phyloP scores from a whole-genome alignment of 2,329 filamentous ascomycete genomes.

The Diaporthe amygdali region DNA sequence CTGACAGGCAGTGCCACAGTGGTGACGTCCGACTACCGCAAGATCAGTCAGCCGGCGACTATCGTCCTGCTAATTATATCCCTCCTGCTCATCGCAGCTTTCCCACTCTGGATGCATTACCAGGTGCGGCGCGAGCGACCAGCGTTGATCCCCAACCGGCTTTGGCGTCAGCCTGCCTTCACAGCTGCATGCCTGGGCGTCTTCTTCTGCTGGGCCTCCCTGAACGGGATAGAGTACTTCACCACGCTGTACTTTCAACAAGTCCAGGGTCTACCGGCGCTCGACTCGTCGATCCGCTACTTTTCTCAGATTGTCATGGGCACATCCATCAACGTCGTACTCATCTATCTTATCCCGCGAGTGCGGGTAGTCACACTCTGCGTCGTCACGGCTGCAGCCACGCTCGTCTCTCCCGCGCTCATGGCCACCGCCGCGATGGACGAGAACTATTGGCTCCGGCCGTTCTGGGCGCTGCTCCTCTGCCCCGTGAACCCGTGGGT shows the following conservation, averaged over 20 bases:
- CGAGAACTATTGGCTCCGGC: conserved; percentile 56
- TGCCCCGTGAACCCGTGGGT: conserved; percentile 52
- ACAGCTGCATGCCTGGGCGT: conserved; percentile 58
- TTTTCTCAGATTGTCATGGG: conserved; percentile 42
- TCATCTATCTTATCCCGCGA: conserved; percentile 45
- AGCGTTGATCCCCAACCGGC: conserved; percentile 63
- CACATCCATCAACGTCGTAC: conserved; percentile 29
- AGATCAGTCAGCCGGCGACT: conserved; percentile 45
- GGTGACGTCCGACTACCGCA: conserved; percentile 42
- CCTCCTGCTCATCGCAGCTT: conserved; percentile 49
- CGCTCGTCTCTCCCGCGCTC: conserved; percentile 52
- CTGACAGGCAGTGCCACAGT: conserved; percentile 21
- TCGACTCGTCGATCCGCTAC: conserved; percentile 53
- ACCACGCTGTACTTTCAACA: conserved; percentile 56
- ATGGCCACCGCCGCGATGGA: conserved; percentile 57
- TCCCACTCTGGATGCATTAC: conserved; percentile 59
- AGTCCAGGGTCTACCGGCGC: conserved; percentile 48
- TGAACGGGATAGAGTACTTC: conserved; percentile 55
- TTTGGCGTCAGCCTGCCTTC: conserved; percentile 63
- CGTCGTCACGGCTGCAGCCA: conserved; percentile 47
- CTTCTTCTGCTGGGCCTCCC: conserved; percentile 49
- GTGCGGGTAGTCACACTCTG: conserved; percentile 44
- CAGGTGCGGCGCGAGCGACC: conserved; percentile 53
- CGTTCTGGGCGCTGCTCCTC: conserved; percentile 49
- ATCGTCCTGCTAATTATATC: conserved; percentile 51